phyloP scores from a whole-genome alignment of 176 grass and related monocot species.

The Areca catechu region DNA sequence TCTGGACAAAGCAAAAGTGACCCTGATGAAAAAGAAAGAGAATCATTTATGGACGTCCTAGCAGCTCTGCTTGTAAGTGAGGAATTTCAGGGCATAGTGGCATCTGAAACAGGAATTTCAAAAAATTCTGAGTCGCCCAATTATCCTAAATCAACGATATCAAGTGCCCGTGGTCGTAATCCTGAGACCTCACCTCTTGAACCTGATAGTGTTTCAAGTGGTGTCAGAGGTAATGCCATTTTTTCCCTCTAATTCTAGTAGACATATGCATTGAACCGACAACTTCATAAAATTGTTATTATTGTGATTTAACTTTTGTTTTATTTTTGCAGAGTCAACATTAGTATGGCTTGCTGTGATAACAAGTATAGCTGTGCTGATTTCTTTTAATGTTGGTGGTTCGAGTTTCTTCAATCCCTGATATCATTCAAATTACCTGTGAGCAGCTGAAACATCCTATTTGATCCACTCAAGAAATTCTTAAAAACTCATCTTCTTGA shows the following conservation, averaged over 20 bases:
- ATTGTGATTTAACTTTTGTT: neutral
- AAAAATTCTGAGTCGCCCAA: conserved; percentile 23
- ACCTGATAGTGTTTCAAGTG: conserved; percentile 26
- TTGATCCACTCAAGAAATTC: conserved; percentile 8
- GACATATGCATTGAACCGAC: no score
- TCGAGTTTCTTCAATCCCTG: conserved; percentile 85
- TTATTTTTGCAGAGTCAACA: conserved; percentile 41
- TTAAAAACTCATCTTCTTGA: neutral
- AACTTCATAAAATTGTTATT: no score
- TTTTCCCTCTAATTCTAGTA: neutral
- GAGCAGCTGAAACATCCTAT: neutral
- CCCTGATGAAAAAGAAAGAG: conserved; percentile 46
- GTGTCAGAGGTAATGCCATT: conserved; percentile 31
- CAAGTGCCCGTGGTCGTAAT: neutral
- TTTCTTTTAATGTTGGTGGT: conserved; percentile 54
- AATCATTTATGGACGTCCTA: conserved; percentile 87
- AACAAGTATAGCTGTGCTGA: conserved; percentile 51
- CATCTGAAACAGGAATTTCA: conserved; percentile 41
- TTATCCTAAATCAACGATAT: conserved; percentile 5
- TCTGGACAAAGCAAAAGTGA: conserved; percentile 17
- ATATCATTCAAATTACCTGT: neutral
- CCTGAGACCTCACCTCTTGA: neutral
- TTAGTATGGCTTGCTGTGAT: conserved; percentile 73
- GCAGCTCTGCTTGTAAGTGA: conserved; percentile 89
- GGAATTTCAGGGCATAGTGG: conserved; percentile 95